Base-by-base conservation (phyloP, 345 rosid genomes). In the Clausena lansium region DNA sequence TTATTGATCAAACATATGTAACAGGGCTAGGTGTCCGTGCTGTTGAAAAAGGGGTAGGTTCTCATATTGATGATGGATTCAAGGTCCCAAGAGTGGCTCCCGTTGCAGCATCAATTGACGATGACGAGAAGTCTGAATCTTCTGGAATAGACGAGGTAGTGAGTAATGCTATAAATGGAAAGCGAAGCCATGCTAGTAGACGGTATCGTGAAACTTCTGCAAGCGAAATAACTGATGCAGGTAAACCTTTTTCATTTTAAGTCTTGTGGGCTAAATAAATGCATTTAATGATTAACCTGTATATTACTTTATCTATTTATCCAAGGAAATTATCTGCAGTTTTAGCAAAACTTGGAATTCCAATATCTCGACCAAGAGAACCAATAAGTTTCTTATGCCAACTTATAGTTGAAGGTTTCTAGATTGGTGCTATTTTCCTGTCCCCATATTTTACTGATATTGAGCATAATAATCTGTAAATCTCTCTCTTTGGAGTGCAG, bases 21-120 rank as follows among this genome's bases (percentile, higher is more conserved):
- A 68, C 76, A 86, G 88, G 87, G 28, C 63, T 88, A 81, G 88
- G 86, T 80, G 85, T 41, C 25, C 82, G 83, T 67, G 87, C 88
- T 14, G 81, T 32, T n/a, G 93, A 87, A 79, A 90, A 87, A 81
- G 84, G 85, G 47, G 88, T 76, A 77, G 80, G 39, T 70, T 50
- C 83, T 52, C 81, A 75, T 64, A 64, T 59, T 9, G 81, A 85
- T 71, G 87, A 81, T 57, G 86, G 81, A 68, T 91, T 91, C 79
- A 91, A 90, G 87, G 91, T 91, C 60, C 96, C 96, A 2, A 88
- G 54, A 71, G 17, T 82, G 24, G 71, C 86, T 39, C 75, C 88
- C n/a, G 76, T 91, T 83, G 83, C 86, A 27, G 82, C 93, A 33
- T 84, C 91, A 55, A 52, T 84, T 32, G 88, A 87, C 52, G 95